These are phyloP conservation scores for Suillus occidentalis DNA, from an alignment of 768 basidiomycete species.

Conservation along the genomic window DNA sequence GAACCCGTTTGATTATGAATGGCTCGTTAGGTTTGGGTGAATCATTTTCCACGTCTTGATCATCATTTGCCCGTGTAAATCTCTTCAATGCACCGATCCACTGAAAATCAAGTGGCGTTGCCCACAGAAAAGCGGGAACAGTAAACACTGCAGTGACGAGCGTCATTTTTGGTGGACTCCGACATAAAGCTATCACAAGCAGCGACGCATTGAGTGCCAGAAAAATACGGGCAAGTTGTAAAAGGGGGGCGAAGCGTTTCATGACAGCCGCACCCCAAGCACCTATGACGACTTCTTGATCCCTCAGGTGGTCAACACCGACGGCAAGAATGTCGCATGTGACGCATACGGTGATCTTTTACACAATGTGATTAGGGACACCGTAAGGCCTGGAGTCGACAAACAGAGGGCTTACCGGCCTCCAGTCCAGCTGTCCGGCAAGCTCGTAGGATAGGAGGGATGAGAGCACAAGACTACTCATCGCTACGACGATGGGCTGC, in stretches of 20 bases:
- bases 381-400: neutral
- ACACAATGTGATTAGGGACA: neutral
- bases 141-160: neutral
- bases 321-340: neutral
- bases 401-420: neutral
- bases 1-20: slow-evolving; percentile 1
- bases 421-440: neutral
- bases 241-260: neutral
- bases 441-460: neutral
- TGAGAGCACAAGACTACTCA: neutral
- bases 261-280: neutral
- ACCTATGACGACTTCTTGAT: neutral
- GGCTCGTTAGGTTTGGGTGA: neutral
- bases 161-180: neutral
- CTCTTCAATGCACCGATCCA: neutral
- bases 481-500: neutral
- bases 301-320: neutral
- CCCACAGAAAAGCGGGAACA: neutral
- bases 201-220: neutral
- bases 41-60: neutral
- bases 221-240: neutral
- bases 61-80: neutral
- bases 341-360: neutral
- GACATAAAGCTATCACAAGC: neutral
- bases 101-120: neutral